Percentiles rank a stretch among this genome's conserved stretches.
Evolutionary conservation across 345 rosid species (phyloP).

Genomic region (Syzygium grande): DNA sequence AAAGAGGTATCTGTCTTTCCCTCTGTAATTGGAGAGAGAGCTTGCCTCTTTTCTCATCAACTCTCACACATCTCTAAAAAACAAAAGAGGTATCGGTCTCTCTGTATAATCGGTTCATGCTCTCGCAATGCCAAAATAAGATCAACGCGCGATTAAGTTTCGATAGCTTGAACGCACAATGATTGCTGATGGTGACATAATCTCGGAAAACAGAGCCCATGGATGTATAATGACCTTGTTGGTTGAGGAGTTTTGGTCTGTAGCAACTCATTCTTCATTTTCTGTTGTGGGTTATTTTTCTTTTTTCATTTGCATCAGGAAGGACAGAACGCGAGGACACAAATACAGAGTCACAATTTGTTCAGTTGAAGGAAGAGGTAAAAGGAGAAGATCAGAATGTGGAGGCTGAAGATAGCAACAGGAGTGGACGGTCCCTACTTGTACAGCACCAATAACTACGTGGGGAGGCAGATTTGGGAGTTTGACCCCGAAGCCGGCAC

Average conservation of each 20-base stretch:
- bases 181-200: neutral
- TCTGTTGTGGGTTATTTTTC: neutral
- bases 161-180: neutral
- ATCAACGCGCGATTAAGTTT: neutral
- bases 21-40: neutral
- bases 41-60: neutral
- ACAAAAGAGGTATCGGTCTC: neutral
- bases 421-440: slow-evolving; percentile 4
- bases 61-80: neutral
- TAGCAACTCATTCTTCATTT: neutral
- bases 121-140: neutral
- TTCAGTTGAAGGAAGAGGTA: neutral
- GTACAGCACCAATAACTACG: slow-evolving; percentile 12
- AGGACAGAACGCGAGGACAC: neutral
- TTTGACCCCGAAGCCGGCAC: slow-evolving; percentile 8
- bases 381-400: slow-evolving; percentile 2
- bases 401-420: slow-evolving; percentile 19
- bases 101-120: neutral
- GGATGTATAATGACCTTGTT: neutral
- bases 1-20: too few relatives aligned
- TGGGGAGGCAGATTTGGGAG: slow-evolving; percentile 14
- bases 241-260: neutral
- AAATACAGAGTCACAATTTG: neutral
- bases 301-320: neutral
- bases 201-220: neutral